A percentile compares a stretch with the other conserved stretches of the same genome.
Conservation (phyloP, 306 rosid species). For the Quercus gilva region DNA sequence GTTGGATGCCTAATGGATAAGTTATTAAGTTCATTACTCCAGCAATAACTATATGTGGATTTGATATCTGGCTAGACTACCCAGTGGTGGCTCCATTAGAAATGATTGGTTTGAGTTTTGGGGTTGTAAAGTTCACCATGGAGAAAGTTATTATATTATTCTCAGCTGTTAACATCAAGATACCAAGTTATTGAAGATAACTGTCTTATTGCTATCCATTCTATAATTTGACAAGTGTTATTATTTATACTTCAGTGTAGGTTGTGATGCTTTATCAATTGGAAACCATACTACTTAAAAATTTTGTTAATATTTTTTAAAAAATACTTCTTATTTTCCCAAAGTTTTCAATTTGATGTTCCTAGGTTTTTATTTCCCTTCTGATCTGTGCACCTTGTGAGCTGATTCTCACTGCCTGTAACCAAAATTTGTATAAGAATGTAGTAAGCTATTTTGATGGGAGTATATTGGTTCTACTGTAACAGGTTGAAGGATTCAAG, state of each 20-base stretch:
- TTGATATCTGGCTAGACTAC: background rate
- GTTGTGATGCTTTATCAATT: too few species aligned
- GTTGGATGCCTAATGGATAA: background rate
- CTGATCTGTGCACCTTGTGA: background rate
- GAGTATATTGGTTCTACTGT: constrained; percentile 14
- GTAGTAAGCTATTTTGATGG: background rate
- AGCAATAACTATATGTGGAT: background rate
- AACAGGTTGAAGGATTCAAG: constrained; percentile 98
- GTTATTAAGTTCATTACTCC: too few species aligned
- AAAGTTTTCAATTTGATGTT: background rate
- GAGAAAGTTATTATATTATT: background rate
- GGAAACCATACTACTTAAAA: background rate
- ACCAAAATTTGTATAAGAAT: background rate
- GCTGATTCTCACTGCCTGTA: constrained; percentile 5
- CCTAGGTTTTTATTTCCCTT: background rate
- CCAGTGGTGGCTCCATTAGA: background rate
- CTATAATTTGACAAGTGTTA: background rate
- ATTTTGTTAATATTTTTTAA: background rate
- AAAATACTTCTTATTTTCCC: background rate
- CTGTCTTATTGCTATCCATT: background rate
- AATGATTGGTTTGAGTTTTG: background rate
- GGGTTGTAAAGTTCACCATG: background rate
- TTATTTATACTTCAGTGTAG: background rate
- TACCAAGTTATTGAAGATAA: background rate
- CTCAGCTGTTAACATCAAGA: background rate